Conservation (phyloP, 139 green algal genomes). For the Tetradesmus obliquus region DNA sequence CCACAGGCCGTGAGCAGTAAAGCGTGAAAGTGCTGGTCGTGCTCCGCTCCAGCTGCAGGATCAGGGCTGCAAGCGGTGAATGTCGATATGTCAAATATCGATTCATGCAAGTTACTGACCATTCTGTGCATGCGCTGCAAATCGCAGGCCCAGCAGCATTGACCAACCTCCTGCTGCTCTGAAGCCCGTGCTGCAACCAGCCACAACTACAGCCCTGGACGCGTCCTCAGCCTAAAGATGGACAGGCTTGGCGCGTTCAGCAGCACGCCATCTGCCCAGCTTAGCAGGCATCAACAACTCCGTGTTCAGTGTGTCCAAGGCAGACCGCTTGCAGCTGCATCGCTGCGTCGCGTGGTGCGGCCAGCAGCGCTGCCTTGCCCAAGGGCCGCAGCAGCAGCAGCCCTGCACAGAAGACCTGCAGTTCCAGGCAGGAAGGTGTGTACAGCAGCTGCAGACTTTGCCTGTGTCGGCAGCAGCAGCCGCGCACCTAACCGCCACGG, state of each 20-base stretch:
- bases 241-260: slow-evolving; percentile 43
- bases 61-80: not conserved
- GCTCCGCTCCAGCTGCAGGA: not conserved
- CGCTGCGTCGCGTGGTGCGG: not conserved
- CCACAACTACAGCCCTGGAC: slow-evolving; percentile 19
- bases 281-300: slow-evolving; percentile 8
- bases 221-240: slow-evolving; percentile 45
- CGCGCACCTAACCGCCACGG: not conserved
- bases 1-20: not conserved
- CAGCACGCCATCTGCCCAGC: slow-evolving; percentile 40
- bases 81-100: not conserved
- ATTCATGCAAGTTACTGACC: not conserved
- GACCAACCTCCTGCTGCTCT: not conserved
- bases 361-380: slow-evolving; percentile 19
- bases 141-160: not conserved
- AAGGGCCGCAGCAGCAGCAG: slow-evolving; percentile 1
- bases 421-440: not conserved
- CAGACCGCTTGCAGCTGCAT: not conserved
- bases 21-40: not conserved
- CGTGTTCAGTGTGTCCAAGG: not conserved
- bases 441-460: not conserved
- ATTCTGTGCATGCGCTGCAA: not conserved
- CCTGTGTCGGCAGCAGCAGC: not conserved
- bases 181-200: not conserved
- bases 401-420: not conserved